Percentiles rank a stretch among this genome's conserved stretches.
Conservation (phyloP, 2,329 filamentous ascomycete species). For the Ilyonectria sp. region DNA sequence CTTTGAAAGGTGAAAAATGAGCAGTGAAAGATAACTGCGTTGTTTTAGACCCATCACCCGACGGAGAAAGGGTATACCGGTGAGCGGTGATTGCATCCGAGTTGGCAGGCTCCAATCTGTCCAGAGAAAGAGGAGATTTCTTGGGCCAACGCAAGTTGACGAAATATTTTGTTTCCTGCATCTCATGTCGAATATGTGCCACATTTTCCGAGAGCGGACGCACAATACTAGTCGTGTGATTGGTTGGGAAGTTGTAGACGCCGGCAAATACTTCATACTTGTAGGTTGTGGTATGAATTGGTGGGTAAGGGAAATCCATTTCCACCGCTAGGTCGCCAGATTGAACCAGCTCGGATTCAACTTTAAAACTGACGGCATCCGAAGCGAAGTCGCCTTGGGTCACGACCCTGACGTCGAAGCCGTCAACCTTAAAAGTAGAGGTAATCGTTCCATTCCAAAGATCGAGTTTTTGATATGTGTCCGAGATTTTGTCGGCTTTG, state of each 20-base stretch:
- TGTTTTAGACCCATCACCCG: background rate
- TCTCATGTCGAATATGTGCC: conserved; percentile 55
- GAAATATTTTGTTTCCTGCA: conserved; percentile 56
- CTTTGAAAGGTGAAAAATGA: conserved; percentile 51
- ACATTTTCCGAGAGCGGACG: conserved; percentile 21
- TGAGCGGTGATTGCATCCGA: conserved; percentile 49
- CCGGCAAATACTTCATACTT: conserved; percentile 62
- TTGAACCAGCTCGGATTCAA: conserved; percentile 54
- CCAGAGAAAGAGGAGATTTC: conserved; percentile 33
- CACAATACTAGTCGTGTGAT: conserved; percentile 55
- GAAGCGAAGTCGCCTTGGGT: conserved; percentile 57
- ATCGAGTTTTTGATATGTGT: conserved; percentile 49
- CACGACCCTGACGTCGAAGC: conserved; percentile 50
- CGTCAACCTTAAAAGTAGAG: conserved; percentile 54
- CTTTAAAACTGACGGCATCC: conserved; percentile 55
- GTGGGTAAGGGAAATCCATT: conserved; percentile 61
- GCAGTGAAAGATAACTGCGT: conserved; percentile 51
- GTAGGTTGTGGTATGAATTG: conserved; percentile 56
- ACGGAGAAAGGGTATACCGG: conserved; percentile 50
- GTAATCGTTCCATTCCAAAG: conserved; percentile 49
- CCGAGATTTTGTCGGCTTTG: conserved; percentile 44
- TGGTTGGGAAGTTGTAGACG: conserved; percentile 55
- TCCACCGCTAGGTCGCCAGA: conserved; percentile 54
- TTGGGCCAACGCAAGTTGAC: conserved; percentile 56
- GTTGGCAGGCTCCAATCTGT: conserved; percentile 39